These are phyloP conservation scores for Sugiyamaella grinbergsii DNA, from an alignment of 1,139 yeast genomes.

Conservation along the genomic window DNA sequence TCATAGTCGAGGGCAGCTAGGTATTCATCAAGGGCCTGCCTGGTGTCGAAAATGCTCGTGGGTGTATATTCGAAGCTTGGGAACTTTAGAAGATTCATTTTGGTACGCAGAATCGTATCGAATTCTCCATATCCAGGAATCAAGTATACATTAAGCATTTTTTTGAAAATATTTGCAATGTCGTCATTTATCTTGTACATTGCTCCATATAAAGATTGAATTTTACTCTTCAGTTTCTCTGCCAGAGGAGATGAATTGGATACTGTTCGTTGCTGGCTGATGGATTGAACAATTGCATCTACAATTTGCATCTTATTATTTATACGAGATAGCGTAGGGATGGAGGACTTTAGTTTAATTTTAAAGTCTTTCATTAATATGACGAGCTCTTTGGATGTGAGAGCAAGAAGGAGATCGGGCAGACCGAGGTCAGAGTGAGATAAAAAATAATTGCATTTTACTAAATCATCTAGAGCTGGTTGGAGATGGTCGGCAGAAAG, in stretches of 20 bases:
- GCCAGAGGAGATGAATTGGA: constrained; percentile 10
- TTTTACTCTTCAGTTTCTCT: constrained; percentile 14
- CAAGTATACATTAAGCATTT: constrained; percentile 22
- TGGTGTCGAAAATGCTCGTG: constrained; percentile 23
- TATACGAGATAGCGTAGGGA: constrained; percentile 9
- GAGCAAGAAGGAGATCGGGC: constrained; percentile 10
- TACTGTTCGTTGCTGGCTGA: constrained; percentile 15
- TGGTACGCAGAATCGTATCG: constrained; percentile 25
- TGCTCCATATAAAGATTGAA: constrained; percentile 17
- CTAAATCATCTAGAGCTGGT: constrained; percentile 14
- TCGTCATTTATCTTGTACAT: constrained; percentile 20
- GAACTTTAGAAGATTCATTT: constrained; percentile 26
- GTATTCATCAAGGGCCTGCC: constrained; percentile 23
- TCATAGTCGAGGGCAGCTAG: constrained; percentile 22
- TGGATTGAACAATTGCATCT: constrained; percentile 5
- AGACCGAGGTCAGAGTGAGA: constrained; percentile 5
- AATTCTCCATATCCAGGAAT: constrained; percentile 25
- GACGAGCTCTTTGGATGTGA: constrained; percentile 16
- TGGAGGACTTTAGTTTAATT: constrained; percentile 10
- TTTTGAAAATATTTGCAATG: constrained; percentile 18
- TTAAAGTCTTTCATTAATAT: constrained; percentile 11
- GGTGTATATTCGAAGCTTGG: constrained; percentile 24
- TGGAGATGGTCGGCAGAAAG: constrained; percentile 12
- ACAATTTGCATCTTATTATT: constrained; percentile 4
- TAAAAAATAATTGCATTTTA: background rate